Evolutionary conservation across 768 basidiomycete genomes (phyloP).

Genomic region (Tephrocybe sp.): DNA sequence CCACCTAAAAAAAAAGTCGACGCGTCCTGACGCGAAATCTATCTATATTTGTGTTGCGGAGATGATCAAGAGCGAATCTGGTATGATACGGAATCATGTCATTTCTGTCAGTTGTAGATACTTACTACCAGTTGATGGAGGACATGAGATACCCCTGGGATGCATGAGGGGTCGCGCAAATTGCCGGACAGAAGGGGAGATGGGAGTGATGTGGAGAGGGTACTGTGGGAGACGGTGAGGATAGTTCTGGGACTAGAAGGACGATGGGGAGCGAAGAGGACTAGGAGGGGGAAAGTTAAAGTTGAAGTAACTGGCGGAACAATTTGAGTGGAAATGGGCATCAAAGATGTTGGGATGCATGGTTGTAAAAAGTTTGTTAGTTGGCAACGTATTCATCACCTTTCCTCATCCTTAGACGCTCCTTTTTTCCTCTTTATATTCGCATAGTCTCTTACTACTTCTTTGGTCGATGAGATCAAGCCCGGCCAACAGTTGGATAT

Average conservation of each 20-base stretch:
- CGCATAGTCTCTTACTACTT: background rate
- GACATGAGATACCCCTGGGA: too few species aligned
- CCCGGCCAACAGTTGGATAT: slow-evolving; percentile 33
- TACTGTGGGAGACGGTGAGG: slow-evolving; percentile 1
- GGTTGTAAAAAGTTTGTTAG: slow-evolving; percentile 8
- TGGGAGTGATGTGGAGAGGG: background rate
- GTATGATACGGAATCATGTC: too few species aligned
- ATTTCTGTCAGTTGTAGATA: too few species aligned
- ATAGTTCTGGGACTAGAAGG: too few species aligned
- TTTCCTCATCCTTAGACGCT: slow-evolving; percentile 1
- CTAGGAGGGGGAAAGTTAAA: too few species aligned
- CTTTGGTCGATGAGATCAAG: slow-evolving; percentile 37
- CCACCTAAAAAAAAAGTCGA: background rate
- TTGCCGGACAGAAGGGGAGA: slow-evolving; percentile 9
- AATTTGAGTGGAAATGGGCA: too few species aligned
- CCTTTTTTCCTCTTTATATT: slow-evolving; percentile 5
- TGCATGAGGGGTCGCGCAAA: background rate
- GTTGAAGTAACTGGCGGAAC: too few species aligned
- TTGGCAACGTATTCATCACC: slow-evolving; percentile 2
- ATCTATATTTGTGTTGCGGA: background rate
- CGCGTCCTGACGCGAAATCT: background rate
- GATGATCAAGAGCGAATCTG: too few species aligned
- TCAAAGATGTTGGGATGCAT: slow-evolving; percentile 12
- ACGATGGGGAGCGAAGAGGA: too few species aligned
- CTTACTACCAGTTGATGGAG: too few species aligned